Evolutionary conservation across 305 asterid species (phyloP).

Genomic region (Fraxinus latifolia): DNA sequence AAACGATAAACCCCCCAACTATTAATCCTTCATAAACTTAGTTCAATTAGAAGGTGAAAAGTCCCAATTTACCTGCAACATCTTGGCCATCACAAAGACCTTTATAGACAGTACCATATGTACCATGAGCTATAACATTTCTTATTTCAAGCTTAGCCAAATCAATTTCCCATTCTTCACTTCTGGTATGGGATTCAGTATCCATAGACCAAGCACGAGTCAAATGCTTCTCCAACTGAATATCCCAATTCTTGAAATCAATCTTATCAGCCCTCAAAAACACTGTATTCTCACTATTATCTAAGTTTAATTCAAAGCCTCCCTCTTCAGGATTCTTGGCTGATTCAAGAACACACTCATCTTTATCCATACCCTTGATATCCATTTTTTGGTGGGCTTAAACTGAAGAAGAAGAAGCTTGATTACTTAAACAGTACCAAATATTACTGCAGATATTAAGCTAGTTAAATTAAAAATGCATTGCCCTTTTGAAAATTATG

Average conservation of each 20-base stretch:
- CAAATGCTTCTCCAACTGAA: constrained; percentile 60
- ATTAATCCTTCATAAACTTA: neutral
- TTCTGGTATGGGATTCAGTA: constrained; percentile 24
- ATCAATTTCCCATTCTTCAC: constrained; percentile 69
- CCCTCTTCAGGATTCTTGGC: constrained; percentile 22
- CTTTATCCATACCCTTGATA: constrained; percentile 23
- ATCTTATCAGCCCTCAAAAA: constrained; percentile 67
- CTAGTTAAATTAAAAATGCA: constrained; percentile 10
- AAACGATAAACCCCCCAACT: neutral
- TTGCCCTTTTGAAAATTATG: constrained; percentile 14
- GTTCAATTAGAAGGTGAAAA: neutral
- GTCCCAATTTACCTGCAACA: constrained; percentile 53
- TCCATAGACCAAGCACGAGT: constrained; percentile 47
- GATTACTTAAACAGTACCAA: neutral
- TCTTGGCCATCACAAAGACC: constrained; percentile 57
- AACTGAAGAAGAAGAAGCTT: neutral
- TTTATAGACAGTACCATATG: constrained; percentile 65
- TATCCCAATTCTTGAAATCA: constrained; percentile 71
- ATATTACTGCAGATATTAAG: neutral
- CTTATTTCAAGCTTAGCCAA: constrained; percentile 51
- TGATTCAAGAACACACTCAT: constrained; percentile 3
- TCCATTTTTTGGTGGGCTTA: constrained; percentile 27
- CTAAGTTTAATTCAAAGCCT: constrained; percentile 24
- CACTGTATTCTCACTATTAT: constrained; percentile 20
- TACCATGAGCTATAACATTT: constrained; percentile 66